Base-by-base conservation (phyloP, 2,329 filamentous ascomycete species). In the Fusarium sp. region DNA sequence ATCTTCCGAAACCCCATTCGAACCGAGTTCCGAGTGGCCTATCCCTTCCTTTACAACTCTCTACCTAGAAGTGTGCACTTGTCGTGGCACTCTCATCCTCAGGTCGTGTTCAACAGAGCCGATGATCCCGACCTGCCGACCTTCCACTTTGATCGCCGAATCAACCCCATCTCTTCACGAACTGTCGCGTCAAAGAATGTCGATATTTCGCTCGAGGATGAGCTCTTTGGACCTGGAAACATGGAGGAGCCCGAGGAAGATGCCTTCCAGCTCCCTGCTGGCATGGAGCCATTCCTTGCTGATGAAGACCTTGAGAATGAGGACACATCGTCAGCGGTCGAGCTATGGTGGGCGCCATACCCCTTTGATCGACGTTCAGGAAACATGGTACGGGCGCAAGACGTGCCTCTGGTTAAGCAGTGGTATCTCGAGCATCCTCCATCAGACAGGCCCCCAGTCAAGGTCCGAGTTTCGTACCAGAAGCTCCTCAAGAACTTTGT, bases 341-440 rank as follows among this genome's bases (percentile, higher is more conserved):
- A 94, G 60, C 86, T 99, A 24, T 99, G 96, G 96, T 99, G 97
- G 97, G 96, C 96, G 31, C 97, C 96, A 27, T 98, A 94, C 81
- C 96, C 97, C 0, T 99, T 99, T 82, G 92, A 99, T 83, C 92
- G 95, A 79, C 91, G 96, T 66, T 98, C 96, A 42, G 96, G 96
- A 38, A 93, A 92, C 75, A 99, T 98, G 95, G 95, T 98, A 69
- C 91, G 97, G 63, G 96, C 96, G 14, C 95, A 99, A 83, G 97
- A 99, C 82, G 96, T 99, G 22, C 95, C 97, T 5, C 86, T 99
- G 10, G 93, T 99, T 62, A 99, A 99, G 84, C 96, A 98, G 82
- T 98, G 95, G 94, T 99, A 99, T 80, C 88, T 99, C 7, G 96
- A 99, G 84, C 97, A 99, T 81, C 95, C 95, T 74, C 95, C 96